phyloP scores from a whole-genome alignment of 2,329 filamentous ascomycete species.

The Ceratocystis colombiana region DNA sequence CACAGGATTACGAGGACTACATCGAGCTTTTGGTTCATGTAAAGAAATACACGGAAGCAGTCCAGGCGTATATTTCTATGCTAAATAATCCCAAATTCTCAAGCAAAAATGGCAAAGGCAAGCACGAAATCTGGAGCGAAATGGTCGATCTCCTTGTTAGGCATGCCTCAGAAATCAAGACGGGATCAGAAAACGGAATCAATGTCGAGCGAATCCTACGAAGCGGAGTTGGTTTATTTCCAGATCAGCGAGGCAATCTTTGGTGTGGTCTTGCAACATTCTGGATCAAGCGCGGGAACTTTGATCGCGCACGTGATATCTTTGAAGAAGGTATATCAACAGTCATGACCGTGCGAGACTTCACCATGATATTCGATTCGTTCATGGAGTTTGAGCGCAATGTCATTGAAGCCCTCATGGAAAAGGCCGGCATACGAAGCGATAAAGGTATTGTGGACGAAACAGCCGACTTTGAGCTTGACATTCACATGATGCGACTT shows the following conservation, averaged over 20 bases:
- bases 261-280: constrained; percentile 95
- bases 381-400: constrained; percentile 97
- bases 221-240: constrained; percentile 81
- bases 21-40: constrained; percentile 78
- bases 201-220: constrained; percentile 86
- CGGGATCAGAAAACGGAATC: constrained; percentile 69
- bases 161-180: constrained; percentile 76
- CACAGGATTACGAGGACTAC: constrained; percentile 89
- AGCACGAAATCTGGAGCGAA: constrained; percentile 94
- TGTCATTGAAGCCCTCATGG: constrained; percentile 83
- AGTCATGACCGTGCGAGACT: constrained; percentile 97
- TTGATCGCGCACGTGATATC: constrained; percentile 82
- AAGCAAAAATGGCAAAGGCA: constrained; percentile 88
- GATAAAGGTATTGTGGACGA: constrained; percentile 68
- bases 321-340: constrained; percentile 96
- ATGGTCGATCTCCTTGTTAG: constrained; percentile 92
- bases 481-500: constrained; percentile 95
- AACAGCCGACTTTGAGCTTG: constrained; percentile 83
- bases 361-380: constrained; percentile 90
- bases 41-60: constrained; percentile 79
- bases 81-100: constrained; percentile 83
- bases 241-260: constrained; percentile 86
- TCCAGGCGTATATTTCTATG: constrained; percentile 81
- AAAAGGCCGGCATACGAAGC: constrained; percentile 68
- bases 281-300: constrained; percentile 87